phyloP scores from a whole-genome alignment of 2,329 filamentous ascomycete genomes.

The Lasiodiplodia theobromae region DNA sequence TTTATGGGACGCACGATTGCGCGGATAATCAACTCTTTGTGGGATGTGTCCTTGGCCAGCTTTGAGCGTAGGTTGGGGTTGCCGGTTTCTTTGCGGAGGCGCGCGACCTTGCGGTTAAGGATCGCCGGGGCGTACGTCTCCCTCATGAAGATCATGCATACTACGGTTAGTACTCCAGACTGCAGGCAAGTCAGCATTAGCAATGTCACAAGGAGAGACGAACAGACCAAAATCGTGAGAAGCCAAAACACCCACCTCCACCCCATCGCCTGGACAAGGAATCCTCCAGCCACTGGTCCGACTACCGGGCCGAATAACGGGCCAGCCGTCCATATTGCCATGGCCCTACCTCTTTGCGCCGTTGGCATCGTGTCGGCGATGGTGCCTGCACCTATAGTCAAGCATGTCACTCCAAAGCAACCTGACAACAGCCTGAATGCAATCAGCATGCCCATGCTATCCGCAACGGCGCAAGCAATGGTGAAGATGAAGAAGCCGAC shows the following conservation, averaged over 20 bases:
- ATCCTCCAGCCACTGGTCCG: conserved; percentile 45
- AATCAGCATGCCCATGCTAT: conserved; percentile 35
- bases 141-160: conserved; percentile 61
- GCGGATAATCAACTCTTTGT: conserved; percentile 35
- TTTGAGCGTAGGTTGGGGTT: conserved; percentile 44
- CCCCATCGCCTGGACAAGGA: neutral
- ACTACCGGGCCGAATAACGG: conserved; percentile 56
- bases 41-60: conserved; percentile 32
- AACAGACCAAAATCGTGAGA: neutral
- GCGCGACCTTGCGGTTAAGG: conserved; percentile 62
- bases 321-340: conserved; percentile 58
- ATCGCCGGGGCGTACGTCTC: conserved; percentile 57
- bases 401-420: conserved; percentile 34
- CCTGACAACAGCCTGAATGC: conserved; percentile 43
- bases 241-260: conserved; percentile 21
- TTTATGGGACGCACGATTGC: conserved; percentile 38
- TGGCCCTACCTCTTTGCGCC: conserved; percentile 56
- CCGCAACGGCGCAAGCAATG: conserved; percentile 39
- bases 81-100: conserved; percentile 63
- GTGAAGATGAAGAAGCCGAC: conserved; percentile 33
- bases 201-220: neutral
- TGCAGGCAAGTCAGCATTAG: conserved; percentile 27
- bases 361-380: conserved; percentile 59
- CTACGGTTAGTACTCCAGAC: conserved; percentile 44
- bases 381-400: conserved; percentile 59